Evolutionary conservation across 1,284 basidiomycete species (phyloP).

Genomic region (Wallemia hederae): DNA sequence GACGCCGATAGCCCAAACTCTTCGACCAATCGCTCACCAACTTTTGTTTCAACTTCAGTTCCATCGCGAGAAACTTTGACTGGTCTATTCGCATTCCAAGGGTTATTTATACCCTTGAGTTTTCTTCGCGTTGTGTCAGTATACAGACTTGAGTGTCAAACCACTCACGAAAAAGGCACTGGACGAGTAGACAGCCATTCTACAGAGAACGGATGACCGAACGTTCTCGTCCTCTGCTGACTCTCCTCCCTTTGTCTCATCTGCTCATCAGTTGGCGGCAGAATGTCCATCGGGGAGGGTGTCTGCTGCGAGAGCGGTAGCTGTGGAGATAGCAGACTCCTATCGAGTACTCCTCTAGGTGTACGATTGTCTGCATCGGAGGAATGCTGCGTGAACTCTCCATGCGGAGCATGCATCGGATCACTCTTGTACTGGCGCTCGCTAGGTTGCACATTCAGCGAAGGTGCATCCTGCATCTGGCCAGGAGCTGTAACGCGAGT

Average conservation of each 20-base stretch:
- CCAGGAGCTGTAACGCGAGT: too few relatives aligned
- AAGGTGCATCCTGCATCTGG: background rate
- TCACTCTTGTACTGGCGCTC: background rate
- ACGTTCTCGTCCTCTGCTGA: background rate
- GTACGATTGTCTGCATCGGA: background rate
- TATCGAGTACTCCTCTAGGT: background rate
- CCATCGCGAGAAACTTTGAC: background rate
- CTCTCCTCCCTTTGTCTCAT: background rate
- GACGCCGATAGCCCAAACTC: conserved; percentile 9
- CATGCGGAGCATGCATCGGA: background rate
- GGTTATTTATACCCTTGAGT: background rate
- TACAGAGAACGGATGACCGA: background rate
- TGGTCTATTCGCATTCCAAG: background rate
- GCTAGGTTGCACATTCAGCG: background rate
- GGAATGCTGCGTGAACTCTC: background rate
- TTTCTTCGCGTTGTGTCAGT: background rate
- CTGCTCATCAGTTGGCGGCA: background rate
- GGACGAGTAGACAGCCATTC: background rate
- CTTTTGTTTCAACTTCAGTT: background rate
- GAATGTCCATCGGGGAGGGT: background rate
- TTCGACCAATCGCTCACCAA: background rate
- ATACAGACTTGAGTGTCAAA: background rate
- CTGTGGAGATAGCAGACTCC: background rate
- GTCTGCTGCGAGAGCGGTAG: background rate
- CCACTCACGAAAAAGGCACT: background rate